These are phyloP conservation scores for Coemansia sp. DNA, from an alignment of 192 early-diverging fungal genomes.

Conservation along the genomic window DNA sequence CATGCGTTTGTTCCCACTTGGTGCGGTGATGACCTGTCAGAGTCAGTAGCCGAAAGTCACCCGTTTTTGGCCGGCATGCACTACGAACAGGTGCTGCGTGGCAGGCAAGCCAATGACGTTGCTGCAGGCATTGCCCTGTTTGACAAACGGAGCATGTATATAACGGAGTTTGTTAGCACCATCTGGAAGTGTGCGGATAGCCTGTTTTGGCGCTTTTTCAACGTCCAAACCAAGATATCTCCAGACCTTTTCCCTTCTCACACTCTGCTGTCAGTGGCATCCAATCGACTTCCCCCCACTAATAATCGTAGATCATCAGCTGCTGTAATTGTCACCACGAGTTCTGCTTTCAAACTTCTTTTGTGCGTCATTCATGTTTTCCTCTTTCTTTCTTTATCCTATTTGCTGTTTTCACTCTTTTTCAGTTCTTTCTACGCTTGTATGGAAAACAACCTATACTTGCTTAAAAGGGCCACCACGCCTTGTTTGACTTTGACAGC, in stretches of 20 bases:
- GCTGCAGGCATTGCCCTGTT: not conserved
- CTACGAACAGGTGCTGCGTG: not conserved
- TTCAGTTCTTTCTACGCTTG: constrained; percentile 17
- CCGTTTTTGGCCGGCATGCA: not conserved
- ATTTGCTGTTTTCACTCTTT: constrained; percentile 18
- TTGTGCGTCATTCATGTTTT: constrained; percentile 9
- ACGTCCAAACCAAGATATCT: not conserved
- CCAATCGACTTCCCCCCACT: not conserved
- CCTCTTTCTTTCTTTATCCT: constrained; percentile 1
- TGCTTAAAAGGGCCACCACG: not conserved
- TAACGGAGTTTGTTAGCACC: not conserved
- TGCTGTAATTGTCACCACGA: constrained; percentile 1
- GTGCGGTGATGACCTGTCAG: not conserved
- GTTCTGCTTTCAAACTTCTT: constrained; percentile 1
- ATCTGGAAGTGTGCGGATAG: not conserved
- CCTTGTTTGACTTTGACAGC: constrained; percentile 2
- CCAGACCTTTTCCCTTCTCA: not conserved
- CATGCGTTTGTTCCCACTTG: not conserved
- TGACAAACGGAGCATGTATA: not conserved
- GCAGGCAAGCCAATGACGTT: not conserved
- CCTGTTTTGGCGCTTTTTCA: not conserved
- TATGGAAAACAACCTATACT: constrained; percentile 5
- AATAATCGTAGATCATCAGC: not conserved
- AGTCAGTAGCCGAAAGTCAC: not conserved
- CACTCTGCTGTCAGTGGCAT: not conserved